These are phyloP conservation scores for Eruca vesicaria DNA, from an alignment of 441 rosid genomes.

Conservation along the genomic window DNA sequence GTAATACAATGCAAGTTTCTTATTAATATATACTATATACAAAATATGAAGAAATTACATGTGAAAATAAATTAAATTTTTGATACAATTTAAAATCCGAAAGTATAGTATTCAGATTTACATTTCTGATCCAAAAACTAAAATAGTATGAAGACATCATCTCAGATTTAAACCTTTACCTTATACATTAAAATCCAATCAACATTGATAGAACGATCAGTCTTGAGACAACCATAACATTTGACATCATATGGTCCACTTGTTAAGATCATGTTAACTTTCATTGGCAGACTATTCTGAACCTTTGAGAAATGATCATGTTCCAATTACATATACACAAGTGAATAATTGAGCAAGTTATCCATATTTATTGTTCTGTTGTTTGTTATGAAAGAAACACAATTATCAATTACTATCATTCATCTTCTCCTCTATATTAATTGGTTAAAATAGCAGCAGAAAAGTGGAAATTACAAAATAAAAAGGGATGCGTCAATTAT, in stretches of 20 bases:
- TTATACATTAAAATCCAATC: background rate
- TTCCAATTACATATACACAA: background rate
- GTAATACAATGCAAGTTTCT: background rate
- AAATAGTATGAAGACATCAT: background rate
- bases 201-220: background rate
- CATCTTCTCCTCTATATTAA: background rate
- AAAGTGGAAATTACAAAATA: slow-evolving; percentile 6
- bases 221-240: background rate
- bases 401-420: background rate
- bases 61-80: background rate
- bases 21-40: background rate
- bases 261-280: background rate
- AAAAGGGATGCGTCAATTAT: background rate
- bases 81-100: no score
- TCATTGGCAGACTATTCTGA: slow-evolving; percentile 12
- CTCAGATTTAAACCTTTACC: background rate
- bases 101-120: background rate
- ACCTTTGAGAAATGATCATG: slow-evolving; percentile 23
- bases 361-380: background rate
- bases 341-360: background rate
- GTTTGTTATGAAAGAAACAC: slow-evolving; percentile 25
- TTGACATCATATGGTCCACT: slow-evolving; percentile 6
- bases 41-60: background rate
- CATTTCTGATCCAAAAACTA: background rate
- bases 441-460: slow-evolving; percentile 23